phyloP scores from a whole-genome alignment of 768 basidiomycete species.

The Tricholoma terreum region DNA sequence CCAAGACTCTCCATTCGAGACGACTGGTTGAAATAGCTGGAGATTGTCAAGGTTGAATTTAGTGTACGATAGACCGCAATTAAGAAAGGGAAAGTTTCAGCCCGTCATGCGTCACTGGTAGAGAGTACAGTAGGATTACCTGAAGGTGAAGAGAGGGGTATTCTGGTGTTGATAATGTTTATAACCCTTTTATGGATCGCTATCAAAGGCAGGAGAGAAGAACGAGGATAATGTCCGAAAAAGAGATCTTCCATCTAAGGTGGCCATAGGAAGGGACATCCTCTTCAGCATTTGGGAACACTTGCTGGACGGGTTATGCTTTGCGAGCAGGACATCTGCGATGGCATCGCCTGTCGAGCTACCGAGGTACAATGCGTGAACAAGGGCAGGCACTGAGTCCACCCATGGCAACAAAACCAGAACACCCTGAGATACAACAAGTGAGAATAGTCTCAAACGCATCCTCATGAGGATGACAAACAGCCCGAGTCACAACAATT shows the following conservation, averaged over 20 bases:
- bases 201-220: background rate
- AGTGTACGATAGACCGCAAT: conserved; percentile 63
- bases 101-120: background rate
- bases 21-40: conserved; percentile 40
- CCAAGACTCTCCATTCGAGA: conserved; percentile 40
- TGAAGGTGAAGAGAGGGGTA: conserved; percentile 68
- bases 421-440: conserved; percentile 50
- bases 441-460: conserved; percentile 5
- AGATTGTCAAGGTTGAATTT: conserved; percentile 57
- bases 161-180: conserved; percentile 72
- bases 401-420: conserved; percentile 80
- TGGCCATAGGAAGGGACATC: conserved; percentile 69
- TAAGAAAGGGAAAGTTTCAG: conserved; percentile 14
- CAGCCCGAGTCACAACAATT: conserved; percentile 72
- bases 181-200: conserved; percentile 45
- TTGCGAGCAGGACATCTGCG: conserved; percentile 78
- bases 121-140: conserved; percentile 38
- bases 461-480: conserved; percentile 27
- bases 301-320: conserved; percentile 73
- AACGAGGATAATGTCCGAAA: conserved; percentile 40
- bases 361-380: conserved; percentile 86
- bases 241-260: conserved; percentile 71
- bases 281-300: conserved; percentile 72
- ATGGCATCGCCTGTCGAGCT: conserved; percentile 81
- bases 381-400: conserved; percentile 58